Evolutionary conservation across 2,329 filamentous ascomycete genomes (phyloP).

Genomic region (Fusarium xyrophilum): DNA sequence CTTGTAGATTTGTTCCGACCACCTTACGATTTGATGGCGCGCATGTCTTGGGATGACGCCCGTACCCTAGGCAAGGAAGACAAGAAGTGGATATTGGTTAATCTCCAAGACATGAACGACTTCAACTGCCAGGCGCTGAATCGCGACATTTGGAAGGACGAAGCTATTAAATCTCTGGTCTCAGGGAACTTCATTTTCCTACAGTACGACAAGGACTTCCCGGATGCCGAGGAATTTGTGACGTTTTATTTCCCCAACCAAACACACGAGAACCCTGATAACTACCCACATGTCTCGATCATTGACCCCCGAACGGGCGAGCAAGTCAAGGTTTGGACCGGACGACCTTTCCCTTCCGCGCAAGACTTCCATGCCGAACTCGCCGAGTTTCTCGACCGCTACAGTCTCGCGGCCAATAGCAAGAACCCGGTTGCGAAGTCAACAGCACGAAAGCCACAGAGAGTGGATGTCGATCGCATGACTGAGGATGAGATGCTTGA

Average conservation of each 20-base stretch:
- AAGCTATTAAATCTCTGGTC: constrained; percentile 77
- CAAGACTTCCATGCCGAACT: constrained; percentile 89
- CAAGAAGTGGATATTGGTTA: constrained; percentile 94
- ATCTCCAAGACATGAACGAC: constrained; percentile 90
- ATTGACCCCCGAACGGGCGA: constrained; percentile 95
- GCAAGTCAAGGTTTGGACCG: constrained; percentile 96
- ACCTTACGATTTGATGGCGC: constrained; percentile 87
- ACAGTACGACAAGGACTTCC: constrained; percentile 89
- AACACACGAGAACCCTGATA: constrained; percentile 78
- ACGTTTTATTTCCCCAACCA: constrained; percentile 84
- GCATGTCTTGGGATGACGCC: constrained; percentile 81
- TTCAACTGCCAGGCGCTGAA: constrained; percentile 96
- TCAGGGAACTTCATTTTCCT: constrained; percentile 94
- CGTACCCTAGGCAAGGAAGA: constrained; percentile 84
- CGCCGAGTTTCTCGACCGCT: constrained; percentile 95
- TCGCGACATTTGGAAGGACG: constrained; percentile 93
- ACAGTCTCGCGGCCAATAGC: constrained; percentile 84
- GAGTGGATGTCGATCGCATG: constrained; percentile 82
- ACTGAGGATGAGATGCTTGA: constrained; percentile 98
- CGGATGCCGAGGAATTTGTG: constrained; percentile 78
- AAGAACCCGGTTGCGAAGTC: constrained; percentile 88
- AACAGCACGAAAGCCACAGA: constrained; percentile 67
- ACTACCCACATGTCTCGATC: constrained; percentile 95
- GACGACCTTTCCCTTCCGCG: constrained; percentile 76
- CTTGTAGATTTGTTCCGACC: constrained; percentile 93